Conservation (phyloP, 192 early-diverging fungal genomes). For the Entomortierella chlamydospora region DNA sequence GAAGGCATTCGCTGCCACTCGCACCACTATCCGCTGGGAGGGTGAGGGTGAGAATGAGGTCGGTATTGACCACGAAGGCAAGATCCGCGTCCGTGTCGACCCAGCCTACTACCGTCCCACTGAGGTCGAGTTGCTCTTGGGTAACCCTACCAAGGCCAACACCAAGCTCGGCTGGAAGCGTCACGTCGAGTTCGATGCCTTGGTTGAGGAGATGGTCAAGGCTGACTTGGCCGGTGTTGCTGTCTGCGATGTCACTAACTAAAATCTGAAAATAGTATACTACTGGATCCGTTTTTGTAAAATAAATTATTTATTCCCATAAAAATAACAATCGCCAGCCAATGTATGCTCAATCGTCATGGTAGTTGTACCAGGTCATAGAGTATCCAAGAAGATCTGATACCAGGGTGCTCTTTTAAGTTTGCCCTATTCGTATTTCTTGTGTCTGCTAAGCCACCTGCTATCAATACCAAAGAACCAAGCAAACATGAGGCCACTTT, state of each 20-base stretch:
- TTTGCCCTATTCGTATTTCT: no score
- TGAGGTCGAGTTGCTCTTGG: constrained; percentile 79
- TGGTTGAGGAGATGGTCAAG: constrained; percentile 37
- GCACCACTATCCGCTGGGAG: constrained; percentile 71
- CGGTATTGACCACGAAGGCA: constrained; percentile 64
- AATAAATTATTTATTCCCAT: not conserved
- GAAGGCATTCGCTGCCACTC: constrained; percentile 73
- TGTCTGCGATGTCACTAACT: constrained; percentile 33
- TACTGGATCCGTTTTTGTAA: not conserved
- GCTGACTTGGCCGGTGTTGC: constrained; percentile 65
- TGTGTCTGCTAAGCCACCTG: not conserved
- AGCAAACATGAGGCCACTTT: not conserved
- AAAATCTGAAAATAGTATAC: not conserved
- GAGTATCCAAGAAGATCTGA: no score
- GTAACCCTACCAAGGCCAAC: constrained; percentile 77
- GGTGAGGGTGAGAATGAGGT: constrained; percentile 69
- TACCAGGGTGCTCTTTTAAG: no score
- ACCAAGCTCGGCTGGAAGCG: constrained; percentile 38
- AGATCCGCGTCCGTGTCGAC: constrained; percentile 70
- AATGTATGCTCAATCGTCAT: no score
- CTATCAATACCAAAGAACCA: not conserved
- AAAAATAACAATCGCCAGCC: no score
- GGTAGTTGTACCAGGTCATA: no score
- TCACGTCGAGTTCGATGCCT: not conserved
- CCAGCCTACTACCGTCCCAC: constrained; percentile 82